These are phyloP conservation scores for Wallacemonas sp. DNA, from an alignment of 208 protist species.

Conservation along the genomic window DNA sequence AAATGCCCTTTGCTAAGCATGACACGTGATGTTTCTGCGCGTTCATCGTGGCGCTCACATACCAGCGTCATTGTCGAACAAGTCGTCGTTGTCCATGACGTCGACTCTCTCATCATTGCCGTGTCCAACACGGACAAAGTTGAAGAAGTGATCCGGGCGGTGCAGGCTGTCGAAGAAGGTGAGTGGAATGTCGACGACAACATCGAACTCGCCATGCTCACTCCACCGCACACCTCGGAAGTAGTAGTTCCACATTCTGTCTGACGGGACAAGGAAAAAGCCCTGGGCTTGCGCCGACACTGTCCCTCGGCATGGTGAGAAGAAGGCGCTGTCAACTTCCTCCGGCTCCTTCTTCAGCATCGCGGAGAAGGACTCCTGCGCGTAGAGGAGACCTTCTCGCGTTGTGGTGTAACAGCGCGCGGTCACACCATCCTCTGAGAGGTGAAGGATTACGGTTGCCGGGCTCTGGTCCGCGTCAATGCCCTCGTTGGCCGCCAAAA, in stretches of 20 bases:
- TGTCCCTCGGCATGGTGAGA: constrained; percentile 54
- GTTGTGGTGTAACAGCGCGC: constrained; percentile 83
- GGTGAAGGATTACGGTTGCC: constrained; percentile 45
- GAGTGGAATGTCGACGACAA: constrained; percentile 62
- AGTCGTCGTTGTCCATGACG: constrained; percentile 59
- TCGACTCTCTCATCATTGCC: constrained; percentile 54
- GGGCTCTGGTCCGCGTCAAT: constrained; percentile 46
- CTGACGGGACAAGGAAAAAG: constrained; percentile 80
- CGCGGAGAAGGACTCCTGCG: constrained; percentile 41
- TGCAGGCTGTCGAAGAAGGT: constrained; percentile 75
- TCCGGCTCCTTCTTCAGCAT: constrained; percentile 55
- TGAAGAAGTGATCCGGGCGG: constrained; percentile 84
- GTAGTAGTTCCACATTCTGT: constrained; percentile 84
- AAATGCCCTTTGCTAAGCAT: too few relatives aligned
- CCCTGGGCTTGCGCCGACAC: constrained; percentile 61
- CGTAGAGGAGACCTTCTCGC: constrained; percentile 78
- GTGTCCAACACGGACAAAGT: constrained; percentile 69
- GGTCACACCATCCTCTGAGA: constrained; percentile 68
- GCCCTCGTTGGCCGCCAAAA: constrained; percentile 67
- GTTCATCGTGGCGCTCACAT: constrained; percentile 15
- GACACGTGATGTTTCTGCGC: too few relatives aligned
- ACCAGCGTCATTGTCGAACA: constrained; percentile 57
- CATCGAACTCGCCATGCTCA: constrained; percentile 76
- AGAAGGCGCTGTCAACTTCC: constrained; percentile 56
- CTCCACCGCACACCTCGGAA: constrained; percentile 83